These are phyloP conservation scores for Wickerhamiella siamensis DNA, from an alignment of 805 yeast genomes.

Conservation along the genomic window DNA sequence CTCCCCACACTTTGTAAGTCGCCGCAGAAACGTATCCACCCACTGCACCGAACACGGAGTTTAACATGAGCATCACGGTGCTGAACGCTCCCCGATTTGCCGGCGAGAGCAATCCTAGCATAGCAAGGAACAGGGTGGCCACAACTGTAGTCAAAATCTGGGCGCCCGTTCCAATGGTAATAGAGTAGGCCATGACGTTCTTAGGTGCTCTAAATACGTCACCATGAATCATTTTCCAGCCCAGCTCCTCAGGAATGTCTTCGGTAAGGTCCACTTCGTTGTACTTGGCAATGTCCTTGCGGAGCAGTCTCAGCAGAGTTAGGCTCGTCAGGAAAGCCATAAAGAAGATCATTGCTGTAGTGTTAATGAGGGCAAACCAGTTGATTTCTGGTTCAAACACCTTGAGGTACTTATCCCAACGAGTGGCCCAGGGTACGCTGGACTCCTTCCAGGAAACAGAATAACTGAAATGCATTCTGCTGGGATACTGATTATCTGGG, in stretches of 20 bases:
- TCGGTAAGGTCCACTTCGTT: constrained; percentile 74
- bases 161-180: constrained; percentile 74
- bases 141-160: constrained; percentile 69
- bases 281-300: constrained; percentile 73
- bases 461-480: constrained; percentile 66
- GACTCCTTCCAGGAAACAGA: constrained; percentile 61
- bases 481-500: constrained; percentile 27
- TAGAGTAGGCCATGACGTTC: constrained; percentile 54
- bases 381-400: constrained; percentile 78
- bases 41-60: constrained; percentile 63
- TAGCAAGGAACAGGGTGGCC: constrained; percentile 64
- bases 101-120: constrained; percentile 81
- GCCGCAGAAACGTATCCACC: constrained; percentile 84
- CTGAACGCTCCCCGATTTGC: constrained; percentile 88
- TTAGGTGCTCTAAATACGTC: constrained; percentile 84
- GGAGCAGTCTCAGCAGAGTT: constrained; percentile 62
- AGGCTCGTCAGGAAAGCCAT: constrained; percentile 68
- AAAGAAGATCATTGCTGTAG: constrained; percentile 64
- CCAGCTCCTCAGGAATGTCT: constrained; percentile 81
- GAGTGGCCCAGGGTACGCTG: constrained; percentile 83
- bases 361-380: constrained; percentile 86
- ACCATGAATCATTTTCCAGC: constrained; percentile 94
- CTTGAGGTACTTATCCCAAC: constrained; percentile 95
- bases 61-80: constrained; percentile 76
- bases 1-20: constrained; percentile 78